These are phyloP conservation scores for Leersia perrieri DNA, from an alignment of 176 grass and related monocot species.

Conservation along the genomic window DNA sequence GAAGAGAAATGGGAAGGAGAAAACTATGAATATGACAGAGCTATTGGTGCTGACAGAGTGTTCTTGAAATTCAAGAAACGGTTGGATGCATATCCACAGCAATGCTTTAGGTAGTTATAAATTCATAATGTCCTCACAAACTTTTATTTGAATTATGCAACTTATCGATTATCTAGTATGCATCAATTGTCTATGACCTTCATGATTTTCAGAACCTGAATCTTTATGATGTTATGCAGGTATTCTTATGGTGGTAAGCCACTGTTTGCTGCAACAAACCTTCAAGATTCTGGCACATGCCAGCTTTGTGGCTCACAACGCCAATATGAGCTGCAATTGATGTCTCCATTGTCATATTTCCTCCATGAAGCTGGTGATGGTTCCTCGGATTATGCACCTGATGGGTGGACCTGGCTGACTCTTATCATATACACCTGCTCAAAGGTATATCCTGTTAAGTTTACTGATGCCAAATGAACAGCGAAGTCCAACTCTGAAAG, in stretches of 20 bases:
- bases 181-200: not conserved
- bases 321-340: conserved; percentile 82
- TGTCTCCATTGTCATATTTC: conserved; percentile 88
- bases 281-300: conserved; percentile 49
- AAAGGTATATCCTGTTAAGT: conserved; percentile 46
- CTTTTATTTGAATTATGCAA: not conserved
- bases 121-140: not conserved
- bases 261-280: conserved; percentile 41
- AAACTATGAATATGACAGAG: conserved; percentile 83
- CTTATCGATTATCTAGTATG: not conserved
- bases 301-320: conserved; percentile 52
- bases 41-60: conserved; percentile 72
- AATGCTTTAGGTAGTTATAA: conserved; percentile 84
- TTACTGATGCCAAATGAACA: not conserved
- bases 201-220: not conserved
- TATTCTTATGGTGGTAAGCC: conserved; percentile 76
- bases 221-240: conserved; percentile 42
- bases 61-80: conserved; percentile 97
- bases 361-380: conserved; percentile 60
- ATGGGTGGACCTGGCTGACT: conserved; percentile 86
- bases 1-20: conserved; percentile 90
- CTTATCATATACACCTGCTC: conserved; percentile 72
- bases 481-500: not conserved
- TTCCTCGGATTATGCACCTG: conserved; percentile 56
- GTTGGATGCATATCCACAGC: conserved; percentile 78